Evolutionary conservation across 257 asterid genomes (phyloP).

Genomic region (Paraleonurus japonicus): DNA sequence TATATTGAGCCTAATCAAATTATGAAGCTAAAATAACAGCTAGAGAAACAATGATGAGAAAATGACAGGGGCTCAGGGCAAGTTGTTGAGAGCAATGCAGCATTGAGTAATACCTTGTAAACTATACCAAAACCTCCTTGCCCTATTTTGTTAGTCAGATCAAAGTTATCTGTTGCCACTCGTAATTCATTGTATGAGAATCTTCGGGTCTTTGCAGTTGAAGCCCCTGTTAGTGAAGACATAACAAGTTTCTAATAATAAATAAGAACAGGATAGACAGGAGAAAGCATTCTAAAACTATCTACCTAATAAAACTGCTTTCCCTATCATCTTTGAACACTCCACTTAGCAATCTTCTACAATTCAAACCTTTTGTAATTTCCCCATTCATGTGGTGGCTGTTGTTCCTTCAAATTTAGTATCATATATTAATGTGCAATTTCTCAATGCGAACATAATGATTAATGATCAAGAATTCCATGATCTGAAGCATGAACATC

Average conservation of each 20-base stretch:
- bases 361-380: no score
- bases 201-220: slow-evolving; percentile 42
- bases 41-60: neutral
- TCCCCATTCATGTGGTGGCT: no score
- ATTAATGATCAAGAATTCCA: no score
- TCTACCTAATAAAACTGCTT: no score
- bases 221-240: slow-evolving; percentile 41
- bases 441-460: no score
- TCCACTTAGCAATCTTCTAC: no score
- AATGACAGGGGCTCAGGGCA: neutral
- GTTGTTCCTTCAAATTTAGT: no score
- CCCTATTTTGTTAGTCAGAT: slow-evolving; percentile 65
- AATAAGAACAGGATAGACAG: neutral
- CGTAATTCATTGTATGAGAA: slow-evolving; percentile 62
- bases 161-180: slow-evolving; percentile 66
- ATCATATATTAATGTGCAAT: no score
- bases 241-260: neutral
- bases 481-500: no score
- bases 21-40: slow-evolving; percentile 6
- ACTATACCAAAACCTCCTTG: slow-evolving; percentile 92
- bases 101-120: slow-evolving; percentile 62
- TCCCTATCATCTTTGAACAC: no score
- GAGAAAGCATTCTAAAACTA: neutral
- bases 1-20: neutral
- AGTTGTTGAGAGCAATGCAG: neutral